A percentile compares a stretch with the other conserved stretches of the same genome.
Evolutionary conservation across 768 basidiomycete genomes (phyloP).

Genomic region (Hydnum rufescens): DNA sequence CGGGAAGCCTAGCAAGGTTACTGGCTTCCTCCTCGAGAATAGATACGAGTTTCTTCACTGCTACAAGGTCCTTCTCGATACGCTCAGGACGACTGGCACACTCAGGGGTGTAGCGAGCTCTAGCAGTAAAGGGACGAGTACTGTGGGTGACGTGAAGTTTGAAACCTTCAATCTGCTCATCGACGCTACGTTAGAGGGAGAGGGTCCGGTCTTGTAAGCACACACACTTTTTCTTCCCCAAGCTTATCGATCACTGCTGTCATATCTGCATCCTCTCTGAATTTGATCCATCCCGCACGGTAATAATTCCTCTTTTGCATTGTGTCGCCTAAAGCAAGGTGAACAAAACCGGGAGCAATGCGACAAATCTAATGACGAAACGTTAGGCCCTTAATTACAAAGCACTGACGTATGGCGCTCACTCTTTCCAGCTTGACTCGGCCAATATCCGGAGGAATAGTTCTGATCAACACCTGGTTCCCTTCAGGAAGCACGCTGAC

Average conservation of each 20-base stretch:
- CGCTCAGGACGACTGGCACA: conserved; percentile 63
- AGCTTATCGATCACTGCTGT: conserved; percentile 45
- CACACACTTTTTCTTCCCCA: conserved; percentile 61
- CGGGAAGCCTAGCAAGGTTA: conserved; percentile 17
- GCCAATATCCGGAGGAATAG: conserved; percentile 84
- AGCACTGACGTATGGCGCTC: conserved; percentile 13
- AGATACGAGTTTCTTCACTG: conserved; percentile 48
- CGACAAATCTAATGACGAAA: conserved; percentile 38
- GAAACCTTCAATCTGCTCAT: conserved; percentile 79
- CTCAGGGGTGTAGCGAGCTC: conserved; percentile 64
- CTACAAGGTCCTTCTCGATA: conserved; percentile 60
- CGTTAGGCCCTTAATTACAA: background rate
- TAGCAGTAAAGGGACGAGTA: conserved; percentile 53
- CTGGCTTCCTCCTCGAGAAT: conserved; percentile 55
- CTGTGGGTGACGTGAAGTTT: conserved; percentile 80
- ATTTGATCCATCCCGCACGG: conserved; percentile 85
- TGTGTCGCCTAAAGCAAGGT: conserved; percentile 83
- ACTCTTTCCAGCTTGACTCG: conserved; percentile 82
- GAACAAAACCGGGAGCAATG: conserved; percentile 61
- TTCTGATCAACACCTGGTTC: conserved; percentile 86
- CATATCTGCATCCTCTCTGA: conserved; percentile 74
- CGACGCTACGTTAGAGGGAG: conserved; percentile 3
- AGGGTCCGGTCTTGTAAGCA: background rate
- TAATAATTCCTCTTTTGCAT: conserved; percentile 85
- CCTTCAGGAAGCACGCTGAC: conserved; percentile 51